phyloP scores from a whole-genome alignment of 805 yeast species.

The Saturnispora silvae region DNA sequence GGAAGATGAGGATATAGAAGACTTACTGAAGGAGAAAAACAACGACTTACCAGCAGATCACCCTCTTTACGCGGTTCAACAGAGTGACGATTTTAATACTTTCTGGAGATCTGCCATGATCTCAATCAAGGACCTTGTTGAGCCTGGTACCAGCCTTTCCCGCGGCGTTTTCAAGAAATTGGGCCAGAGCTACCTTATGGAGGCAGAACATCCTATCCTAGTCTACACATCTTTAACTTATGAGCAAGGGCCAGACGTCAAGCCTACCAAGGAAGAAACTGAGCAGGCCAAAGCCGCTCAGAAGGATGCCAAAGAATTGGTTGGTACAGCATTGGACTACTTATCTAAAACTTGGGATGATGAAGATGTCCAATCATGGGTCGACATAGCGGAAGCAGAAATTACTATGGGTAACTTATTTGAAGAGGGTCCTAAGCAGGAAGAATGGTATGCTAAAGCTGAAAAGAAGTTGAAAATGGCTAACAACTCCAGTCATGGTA shows the following conservation, averaged over 20 bases:
- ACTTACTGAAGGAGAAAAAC: conserved; percentile 17
- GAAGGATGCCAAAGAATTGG: conserved; percentile 35
- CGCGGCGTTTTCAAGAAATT: conserved; percentile 34
- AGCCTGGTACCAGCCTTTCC: conserved; percentile 10
- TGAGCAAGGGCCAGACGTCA: conserved; percentile 20
- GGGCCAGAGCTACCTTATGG: conserved; percentile 55
- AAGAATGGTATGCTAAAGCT: conserved; percentile 54
- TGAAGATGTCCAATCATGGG: conserved; percentile 75
- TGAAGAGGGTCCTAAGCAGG: conserved; percentile 62
- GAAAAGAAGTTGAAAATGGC: conserved; percentile 60
- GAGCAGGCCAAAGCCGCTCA: conserved; percentile 33
- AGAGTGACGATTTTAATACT: conserved; percentile 31
- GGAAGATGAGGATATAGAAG: conserved; percentile 37
- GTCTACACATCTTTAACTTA: conserved; percentile 48
- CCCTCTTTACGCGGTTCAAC: conserved; percentile 40
- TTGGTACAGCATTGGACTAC: conserved; percentile 44
- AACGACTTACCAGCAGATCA: conserved; percentile 18
- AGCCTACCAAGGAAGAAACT: conserved; percentile 4
- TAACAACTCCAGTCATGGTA: conserved; percentile 71
- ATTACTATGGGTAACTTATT: conserved; percentile 69
- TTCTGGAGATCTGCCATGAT: conserved; percentile 45
- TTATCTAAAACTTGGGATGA: conserved; percentile 52
- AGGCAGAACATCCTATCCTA: conserved; percentile 51
- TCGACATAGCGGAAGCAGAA: conserved; percentile 73
- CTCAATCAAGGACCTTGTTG: conserved; percentile 14